Evolutionary conservation across 2,329 filamentous ascomycete genomes (phyloP).

Genomic region (Colletotrichum melonis): DNA sequence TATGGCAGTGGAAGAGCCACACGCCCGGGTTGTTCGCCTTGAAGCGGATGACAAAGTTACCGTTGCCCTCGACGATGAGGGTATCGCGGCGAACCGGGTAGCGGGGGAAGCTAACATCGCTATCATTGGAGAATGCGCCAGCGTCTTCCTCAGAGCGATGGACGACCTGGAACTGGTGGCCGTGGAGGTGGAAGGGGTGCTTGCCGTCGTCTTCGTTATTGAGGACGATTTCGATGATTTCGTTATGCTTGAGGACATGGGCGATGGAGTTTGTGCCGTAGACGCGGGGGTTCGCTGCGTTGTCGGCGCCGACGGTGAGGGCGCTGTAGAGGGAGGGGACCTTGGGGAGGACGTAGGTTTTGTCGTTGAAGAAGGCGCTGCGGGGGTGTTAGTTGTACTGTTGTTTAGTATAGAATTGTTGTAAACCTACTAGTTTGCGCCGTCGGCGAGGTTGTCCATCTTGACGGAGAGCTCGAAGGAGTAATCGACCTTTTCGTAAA

Average conservation of each 20-base stretch:
- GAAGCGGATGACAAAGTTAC: slow-evolving; percentile 60
- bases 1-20: slow-evolving; percentile 63
- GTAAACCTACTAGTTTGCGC: slow-evolving; percentile 62
- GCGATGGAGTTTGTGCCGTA: slow-evolving; percentile 64
- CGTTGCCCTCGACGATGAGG: slow-evolving; percentile 57
- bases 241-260: slow-evolving; percentile 64
- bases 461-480: slow-evolving; percentile 59
- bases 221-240: slow-evolving; percentile 67
- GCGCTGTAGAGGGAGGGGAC: slow-evolving; percentile 76
- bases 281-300: slow-evolving; percentile 57
- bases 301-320: slow-evolving; percentile 61
- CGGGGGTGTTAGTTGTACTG: background rate
- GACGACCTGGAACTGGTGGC: slow-evolving; percentile 67
- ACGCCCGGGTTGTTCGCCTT: slow-evolving; percentile 57
- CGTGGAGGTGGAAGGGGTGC: slow-evolving; percentile 75
- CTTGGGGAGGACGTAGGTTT: slow-evolving; percentile 72
- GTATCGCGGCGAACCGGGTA: slow-evolving; percentile 63
- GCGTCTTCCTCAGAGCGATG: slow-evolving; percentile 36
- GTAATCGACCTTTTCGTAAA: slow-evolving; percentile 61
- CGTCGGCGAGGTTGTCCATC: slow-evolving; percentile 76
- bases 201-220: slow-evolving; percentile 69
- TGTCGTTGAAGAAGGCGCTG: slow-evolving; percentile 69
- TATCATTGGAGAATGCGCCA: slow-evolving; percentile 50
- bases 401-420: background rate
- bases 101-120: slow-evolving; percentile 47